Base-by-base conservation (phyloP, 192 early-diverging fungal genomes). In the Coemansia javaensis region DNA sequence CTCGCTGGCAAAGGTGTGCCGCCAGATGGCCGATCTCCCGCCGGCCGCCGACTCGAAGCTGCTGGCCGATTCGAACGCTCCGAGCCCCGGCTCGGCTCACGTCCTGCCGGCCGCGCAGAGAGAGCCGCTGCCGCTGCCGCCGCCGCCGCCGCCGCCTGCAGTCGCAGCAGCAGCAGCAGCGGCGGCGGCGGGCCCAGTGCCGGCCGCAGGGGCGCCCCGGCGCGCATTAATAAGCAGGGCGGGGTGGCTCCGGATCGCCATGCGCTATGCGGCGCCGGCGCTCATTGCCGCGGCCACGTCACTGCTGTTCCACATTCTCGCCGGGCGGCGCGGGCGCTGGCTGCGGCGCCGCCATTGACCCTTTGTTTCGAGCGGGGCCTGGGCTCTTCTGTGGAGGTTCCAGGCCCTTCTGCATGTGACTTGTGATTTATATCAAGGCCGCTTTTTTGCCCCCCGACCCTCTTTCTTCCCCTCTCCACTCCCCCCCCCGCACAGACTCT, bases 1-100 rank as follows among this genome's bases (percentile, higher is more conserved):
- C 16, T 77, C 75, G 28, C 61, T 77, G 43, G 53, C 50, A n/a
- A 77, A 77, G 49, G 75, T 71, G 10, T 62, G 59, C 34, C 40
- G 33, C 16, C 63, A 63, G 63, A 27, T 77, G 24, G 44, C 58
- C 3, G 16, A 2, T 5, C 40, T 66, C 30, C 48, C 63, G 7
- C 50, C 52, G 5, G 16, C 47, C 35, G 5, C 20, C 0, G 59
- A 66, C 8, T 77, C 75, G 21, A 41, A 49, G 41, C 45, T 70
- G 12, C 39, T 77, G 4, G 36, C 30, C 3, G 21, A 33, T 9
- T 1, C 21, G 8, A 1, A 7, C 3, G 16, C 16, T 7, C 13
- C 34, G n/a, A 36, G 5, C 14, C n/a, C 4, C 15, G 14, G 25
- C 41, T n/a, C 10, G 13, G 22, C 22, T 22, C 40, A 41, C 18